Base-by-base conservation (phyloP, 139 green algal genomes). In the Chlorella vulgaris region DNA sequence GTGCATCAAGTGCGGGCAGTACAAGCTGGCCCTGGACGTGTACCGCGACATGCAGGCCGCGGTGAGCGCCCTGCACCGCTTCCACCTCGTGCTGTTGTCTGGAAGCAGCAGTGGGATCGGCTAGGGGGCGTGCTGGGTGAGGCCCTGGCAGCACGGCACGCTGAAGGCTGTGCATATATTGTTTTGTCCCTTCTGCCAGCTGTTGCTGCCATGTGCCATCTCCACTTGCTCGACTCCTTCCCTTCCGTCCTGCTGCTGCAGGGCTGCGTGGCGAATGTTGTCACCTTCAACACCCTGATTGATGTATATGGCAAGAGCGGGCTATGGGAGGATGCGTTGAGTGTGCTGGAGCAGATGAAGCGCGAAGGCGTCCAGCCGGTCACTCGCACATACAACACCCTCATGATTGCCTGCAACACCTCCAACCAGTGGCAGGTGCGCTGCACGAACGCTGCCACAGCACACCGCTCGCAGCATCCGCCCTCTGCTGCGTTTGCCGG, bases 401-500 rank as follows among this genome's bases (percentile, higher is more conserved):
- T 94, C 50, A 95, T 97, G 68, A 95, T 95, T 29, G 90, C 92
- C 2, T 95, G 90, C 90, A 96, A 96, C 87, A 94, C 93, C 87
- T 94, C 90, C 83, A 90, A 88, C 55, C 90, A 93, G 90, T 91
- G 88, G 47, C 87, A 90, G 15, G 91, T 93, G 87, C 24, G 38
- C 19, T 58, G 47, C 47, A 24, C 13, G 47, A 58, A 22, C 29
- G 63, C 63, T 43, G 10, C 29, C 63, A 70, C 3, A n/a, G 29
- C n/a, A 4, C 29, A 4, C 18, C 29, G 33, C 31, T 4, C 33
- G 5, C 31, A 47, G 5, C 43, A 15, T 10, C 33, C 7, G 28
- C 24, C 35, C 13, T 29, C 35, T 40, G 31, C 29, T 15, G 8
- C 4, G 35, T 8, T 13, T 40, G 4, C 29, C 63, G 13, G 18